Percentiles rank a stretch among this genome's conserved stretches.
These are phyloP conservation scores for Penicillium lagena DNA, from an alignment of 495 filamentous ascomycete species.

Conservation along the genomic window DNA sequence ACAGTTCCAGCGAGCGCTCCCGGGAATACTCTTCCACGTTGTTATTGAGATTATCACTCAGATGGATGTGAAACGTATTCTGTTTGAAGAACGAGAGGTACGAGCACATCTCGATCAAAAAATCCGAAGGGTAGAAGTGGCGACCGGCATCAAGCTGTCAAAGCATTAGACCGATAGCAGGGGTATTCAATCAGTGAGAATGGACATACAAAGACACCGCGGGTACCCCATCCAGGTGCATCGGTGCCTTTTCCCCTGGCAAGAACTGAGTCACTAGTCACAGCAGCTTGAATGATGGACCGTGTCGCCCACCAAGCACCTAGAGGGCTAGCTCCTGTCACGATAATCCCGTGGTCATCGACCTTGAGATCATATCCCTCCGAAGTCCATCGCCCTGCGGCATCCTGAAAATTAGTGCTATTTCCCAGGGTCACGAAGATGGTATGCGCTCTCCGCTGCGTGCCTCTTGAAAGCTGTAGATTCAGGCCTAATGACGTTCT, in stretches of 20 bases:
- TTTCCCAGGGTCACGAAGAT: conserved; percentile 42
- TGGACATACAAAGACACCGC: conserved; percentile 34
- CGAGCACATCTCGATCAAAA: conserved; percentile 43
- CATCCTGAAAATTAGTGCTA: conserved; percentile 31
- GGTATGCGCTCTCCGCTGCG: conserved; percentile 10
- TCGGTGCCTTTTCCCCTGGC: conserved; percentile 32
- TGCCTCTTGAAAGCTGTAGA: conserved; percentile 12
- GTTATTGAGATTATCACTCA: conserved; percentile 45
- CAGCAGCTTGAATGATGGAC: conserved; percentile 40
- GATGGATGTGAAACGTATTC: conserved; percentile 46
- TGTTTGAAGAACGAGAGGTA: conserved; percentile 52
- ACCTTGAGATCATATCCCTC: conserved; percentile 42
- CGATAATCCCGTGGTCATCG: conserved; percentile 26
- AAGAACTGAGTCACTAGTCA: conserved; percentile 24
- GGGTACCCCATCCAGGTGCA: conserved; percentile 39
- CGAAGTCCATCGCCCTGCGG: conserved; percentile 31
- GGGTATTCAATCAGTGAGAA: too few species aligned
- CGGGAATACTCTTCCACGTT: conserved; percentile 28
- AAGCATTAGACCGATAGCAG: too few species aligned
- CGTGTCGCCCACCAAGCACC: conserved; percentile 52
- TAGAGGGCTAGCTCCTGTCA: conserved; percentile 43
- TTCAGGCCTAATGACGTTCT: conserved; percentile 17
- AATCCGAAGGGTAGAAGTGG: conserved; percentile 45
- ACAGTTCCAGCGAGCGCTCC: conserved; percentile 31
- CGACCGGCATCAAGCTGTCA: conserved; percentile 37